Evolutionary conservation across 257 asterid genomes (phyloP).

Genomic region (Cinchona pubescens): DNA sequence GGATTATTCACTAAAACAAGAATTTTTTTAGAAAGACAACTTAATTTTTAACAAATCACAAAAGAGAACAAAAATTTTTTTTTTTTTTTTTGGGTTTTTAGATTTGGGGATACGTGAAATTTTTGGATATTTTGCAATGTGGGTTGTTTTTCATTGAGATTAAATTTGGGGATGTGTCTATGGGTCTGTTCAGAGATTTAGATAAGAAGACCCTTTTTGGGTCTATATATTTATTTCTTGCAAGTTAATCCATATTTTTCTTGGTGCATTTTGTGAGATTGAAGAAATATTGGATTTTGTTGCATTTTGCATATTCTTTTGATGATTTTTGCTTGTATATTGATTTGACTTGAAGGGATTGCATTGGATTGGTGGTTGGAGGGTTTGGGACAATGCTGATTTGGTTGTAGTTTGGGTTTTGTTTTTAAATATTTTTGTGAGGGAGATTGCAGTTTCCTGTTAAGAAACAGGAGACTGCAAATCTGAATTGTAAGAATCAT

Average conservation of each 20-base stretch:
- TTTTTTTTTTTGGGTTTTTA: too few species aligned
- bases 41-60: too few species aligned
- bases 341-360: conserved; percentile 11
- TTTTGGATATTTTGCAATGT: conserved; percentile 42
- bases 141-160: conserved; percentile 37
- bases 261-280: conserved; percentile 13
- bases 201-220: too few species aligned
- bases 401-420: too few species aligned
- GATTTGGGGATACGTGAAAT: too few species aligned
- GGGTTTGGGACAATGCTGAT: conserved; percentile 44
- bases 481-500: conserved; percentile 28
- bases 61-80: too few species aligned
- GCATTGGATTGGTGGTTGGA: conserved; percentile 15
- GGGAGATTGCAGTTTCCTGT: conserved; percentile 45
- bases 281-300: conserved; percentile 7
- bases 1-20: background rate
- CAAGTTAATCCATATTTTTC: background rate
- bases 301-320: conserved; percentile 15
- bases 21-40: background rate
- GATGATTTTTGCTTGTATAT: conserved; percentile 10
- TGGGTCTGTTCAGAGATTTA: conserved; percentile 25
- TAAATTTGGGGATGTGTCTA: conserved; percentile 42
- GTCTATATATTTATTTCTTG: conserved; percentile 4
- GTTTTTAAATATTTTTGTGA: too few species aligned
- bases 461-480: conserved; percentile 42